Base-by-base conservation (phyloP, 371 early-diverging fungal species). In the Saksenaea oblongispora region DNA sequence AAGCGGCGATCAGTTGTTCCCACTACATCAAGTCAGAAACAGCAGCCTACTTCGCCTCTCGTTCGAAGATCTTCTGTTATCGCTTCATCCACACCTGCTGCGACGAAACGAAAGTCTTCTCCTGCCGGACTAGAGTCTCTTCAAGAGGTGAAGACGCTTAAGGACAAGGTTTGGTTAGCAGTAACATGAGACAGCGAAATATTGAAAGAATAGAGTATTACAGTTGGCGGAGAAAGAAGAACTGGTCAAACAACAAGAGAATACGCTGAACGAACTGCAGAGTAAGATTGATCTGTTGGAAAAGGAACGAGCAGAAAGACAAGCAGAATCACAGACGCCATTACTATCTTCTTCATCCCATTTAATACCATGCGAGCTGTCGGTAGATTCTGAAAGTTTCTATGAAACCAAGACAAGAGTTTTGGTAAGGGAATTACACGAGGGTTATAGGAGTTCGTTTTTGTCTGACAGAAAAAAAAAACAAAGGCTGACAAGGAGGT, bases 1-100 rank as follows among this genome's bases (percentile, higher is more conserved):
- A 72, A 57, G 28, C 69, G 78, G 1, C 61, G 78, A 14, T 77
- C 77, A 0, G 63, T 74, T 28, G 70, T 72, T 13, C 70, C 70
- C 24, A 58, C 68, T 17, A 59, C 71, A 1, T 59, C 63, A 7
- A 58, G 65, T n/a, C 64, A 51, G 37, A 60, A 34, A 39, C 62
- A 57, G 64, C 51, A 63, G 11, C 58, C 64, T n/a, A 62, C n/a
- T 27, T 64, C 69, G 3, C 64, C 67, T 8, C 55, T 65, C 7
- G 63, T 57, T 56, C 74, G 62, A 24, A 53, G 63, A 22, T 56
- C 70, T 1, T 66, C 74, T 27, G 57, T 69, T 15, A 53, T 66
- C 28, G 64, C 61, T 22, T 28, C 63, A 9, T 64, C 63, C 18
- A 61, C 63, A 4, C n/a, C 66, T 0, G 63, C 59, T 39, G 31